These are phyloP conservation scores for Schizonepeta tenuifolia DNA, from an alignment of 257 asterid species.

Conservation along the genomic window DNA sequence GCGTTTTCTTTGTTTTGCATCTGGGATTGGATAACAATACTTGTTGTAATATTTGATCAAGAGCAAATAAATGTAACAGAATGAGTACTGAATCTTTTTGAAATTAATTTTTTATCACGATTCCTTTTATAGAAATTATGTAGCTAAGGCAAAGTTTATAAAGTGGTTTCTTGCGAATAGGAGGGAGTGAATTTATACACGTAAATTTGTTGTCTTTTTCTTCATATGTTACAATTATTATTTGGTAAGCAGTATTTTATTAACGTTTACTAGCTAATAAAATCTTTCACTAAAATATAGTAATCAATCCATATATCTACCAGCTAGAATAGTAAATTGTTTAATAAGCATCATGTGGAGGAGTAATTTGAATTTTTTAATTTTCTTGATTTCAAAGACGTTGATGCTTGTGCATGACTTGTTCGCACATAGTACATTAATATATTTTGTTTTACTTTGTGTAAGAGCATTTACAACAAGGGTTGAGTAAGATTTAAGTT, in stretches of 20 bases:
- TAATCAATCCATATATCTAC: no score
- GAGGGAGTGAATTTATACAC: background rate
- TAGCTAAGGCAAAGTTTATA: no score
- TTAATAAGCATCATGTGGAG: background rate
- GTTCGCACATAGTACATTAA: background rate
- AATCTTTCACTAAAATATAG: no score
- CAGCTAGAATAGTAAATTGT: background rate
- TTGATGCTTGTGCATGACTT: no score
- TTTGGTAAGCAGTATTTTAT: background rate
- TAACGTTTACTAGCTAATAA: background rate
- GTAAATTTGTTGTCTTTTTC: background rate
- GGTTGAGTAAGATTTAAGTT: no score
- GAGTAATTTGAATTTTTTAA: background rate
- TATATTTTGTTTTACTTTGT: no score
- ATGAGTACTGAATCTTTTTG: background rate
- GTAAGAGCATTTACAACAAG: no score
- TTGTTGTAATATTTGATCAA: no score
- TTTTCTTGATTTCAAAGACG: no score
- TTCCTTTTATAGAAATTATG: no score
- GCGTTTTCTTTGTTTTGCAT: slow-evolving; percentile 52
- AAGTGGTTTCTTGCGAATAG: no score
- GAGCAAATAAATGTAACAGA: no score
- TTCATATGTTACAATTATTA: background rate
- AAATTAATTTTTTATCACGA: background rate
- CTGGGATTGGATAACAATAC: background rate